A percentile compares a stretch with the other conserved stretches of the same genome.
Conservation (phyloP, 164 flowering plant genomes). For the Nymphaea colorata region DNA sequence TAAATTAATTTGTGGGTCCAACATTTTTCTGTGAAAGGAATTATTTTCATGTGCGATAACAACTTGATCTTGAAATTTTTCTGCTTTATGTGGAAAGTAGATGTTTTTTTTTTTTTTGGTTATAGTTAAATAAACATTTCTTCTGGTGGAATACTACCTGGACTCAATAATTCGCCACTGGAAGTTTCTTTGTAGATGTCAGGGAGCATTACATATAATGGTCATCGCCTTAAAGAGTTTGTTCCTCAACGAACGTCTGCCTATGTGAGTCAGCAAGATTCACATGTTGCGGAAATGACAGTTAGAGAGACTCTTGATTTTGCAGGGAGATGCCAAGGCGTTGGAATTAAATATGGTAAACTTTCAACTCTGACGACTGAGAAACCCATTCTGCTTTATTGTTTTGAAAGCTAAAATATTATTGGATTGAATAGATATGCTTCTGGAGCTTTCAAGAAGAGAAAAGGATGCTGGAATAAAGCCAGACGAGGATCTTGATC, state of each 20-base stretch:
- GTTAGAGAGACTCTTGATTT: conserved; percentile 86
- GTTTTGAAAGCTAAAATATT: conserved; percentile 1
- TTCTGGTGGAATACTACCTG: not conserved
- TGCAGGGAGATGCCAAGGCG: conserved; percentile 86
- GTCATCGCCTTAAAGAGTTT: conserved; percentile 61
- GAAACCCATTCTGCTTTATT: not conserved
- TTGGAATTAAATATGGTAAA: conserved; percentile 80
- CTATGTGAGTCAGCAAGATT: conserved; percentile 89
- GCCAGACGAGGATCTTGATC: conserved; percentile 97
- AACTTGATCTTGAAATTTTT: not conserved
- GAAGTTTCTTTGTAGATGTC: conserved; percentile 39
- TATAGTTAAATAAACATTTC: not conserved
- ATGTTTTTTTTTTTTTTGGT: no score
- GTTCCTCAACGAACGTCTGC: conserved; percentile 81
- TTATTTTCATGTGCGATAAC: not conserved
- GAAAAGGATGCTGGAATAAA: conserved; percentile 75
- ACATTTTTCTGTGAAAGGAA: not conserved
- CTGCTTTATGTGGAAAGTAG: not conserved
- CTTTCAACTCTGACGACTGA: not conserved
- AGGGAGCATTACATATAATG: conserved; percentile 77
- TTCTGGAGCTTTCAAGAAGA: conserved; percentile 86
- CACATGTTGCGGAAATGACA: conserved; percentile 92
- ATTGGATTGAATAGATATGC: conserved; percentile 52
- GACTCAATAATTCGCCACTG: conserved; percentile 3
- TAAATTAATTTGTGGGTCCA: not conserved